Percentiles rank a stretch among this genome's conserved stretches.
These are phyloP conservation scores for Blastobotrys petasosporus DNA, from an alignment of 1,139 yeast species.

Conservation along the genomic window DNA sequence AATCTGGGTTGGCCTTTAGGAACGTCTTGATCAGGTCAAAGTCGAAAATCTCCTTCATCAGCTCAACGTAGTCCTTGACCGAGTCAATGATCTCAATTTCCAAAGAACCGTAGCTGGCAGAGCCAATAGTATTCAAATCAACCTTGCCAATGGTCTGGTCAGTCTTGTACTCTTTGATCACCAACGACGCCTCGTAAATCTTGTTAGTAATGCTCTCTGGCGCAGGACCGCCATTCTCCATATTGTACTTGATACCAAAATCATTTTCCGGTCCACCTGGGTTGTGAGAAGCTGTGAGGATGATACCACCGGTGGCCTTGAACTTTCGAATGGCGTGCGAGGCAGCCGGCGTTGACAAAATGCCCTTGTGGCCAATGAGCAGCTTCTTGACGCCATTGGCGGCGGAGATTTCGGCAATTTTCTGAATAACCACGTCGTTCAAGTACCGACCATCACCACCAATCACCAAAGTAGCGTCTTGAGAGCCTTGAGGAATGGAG, in stretches of 20 bases:
- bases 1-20: slow-evolving; percentile 50
- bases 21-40: slow-evolving; percentile 74
- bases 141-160: slow-evolving; percentile 49
- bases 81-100: slow-evolving; percentile 79
- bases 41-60: slow-evolving; percentile 84
- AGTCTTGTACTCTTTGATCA: slow-evolving; percentile 55
- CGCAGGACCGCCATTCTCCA: slow-evolving; percentile 98
- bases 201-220: slow-evolving; percentile 90
- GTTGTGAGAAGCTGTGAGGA: slow-evolving; percentile 93
- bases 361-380: slow-evolving; percentile 81
- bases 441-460: slow-evolving; percentile 98
- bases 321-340: slow-evolving; percentile 80
- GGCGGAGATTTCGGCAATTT: slow-evolving; percentile 77
- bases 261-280: slow-evolving; percentile 98
- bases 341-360: slow-evolving; percentile 93
- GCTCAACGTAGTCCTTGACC: slow-evolving; percentile 65
- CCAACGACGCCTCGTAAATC: slow-evolving; percentile 66
- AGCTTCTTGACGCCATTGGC: slow-evolving; percentile 86
- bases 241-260: slow-evolving; percentile 91
- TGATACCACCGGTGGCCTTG: slow-evolving; percentile 88
- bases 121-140: slow-evolving; percentile 58
- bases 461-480: slow-evolving; percentile 71
- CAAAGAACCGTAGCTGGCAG: slow-evolving; percentile 43
- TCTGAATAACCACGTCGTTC: slow-evolving; percentile 73
- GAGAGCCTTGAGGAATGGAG: slow-evolving; percentile 84